These are phyloP conservation scores for Aspergillus pseudotamarii DNA, from an alignment of 2,329 filamentous ascomycete species.

Conservation along the genomic window DNA sequence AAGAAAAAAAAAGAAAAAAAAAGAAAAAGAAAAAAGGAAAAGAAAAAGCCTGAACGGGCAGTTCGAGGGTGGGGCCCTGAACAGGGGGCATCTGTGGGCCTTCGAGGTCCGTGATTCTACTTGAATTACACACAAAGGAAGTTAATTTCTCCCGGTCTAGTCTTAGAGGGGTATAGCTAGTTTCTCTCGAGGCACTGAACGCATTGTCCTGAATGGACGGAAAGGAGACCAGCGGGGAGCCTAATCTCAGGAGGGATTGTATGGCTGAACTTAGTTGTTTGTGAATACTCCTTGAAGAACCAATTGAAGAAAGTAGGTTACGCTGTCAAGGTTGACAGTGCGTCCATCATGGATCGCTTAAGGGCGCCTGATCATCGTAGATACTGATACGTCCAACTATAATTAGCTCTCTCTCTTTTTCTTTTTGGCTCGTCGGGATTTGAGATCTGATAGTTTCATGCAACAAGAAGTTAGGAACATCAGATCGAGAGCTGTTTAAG, in stretches of 20 bases:
- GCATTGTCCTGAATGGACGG: not conserved
- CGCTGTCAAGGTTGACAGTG: not conserved
- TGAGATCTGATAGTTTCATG: constrained; percentile 2
- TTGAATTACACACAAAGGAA: constrained; percentile 1
- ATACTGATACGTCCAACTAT: constrained; percentile 1
- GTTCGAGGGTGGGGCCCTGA: not conserved
- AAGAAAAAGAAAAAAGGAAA: not conserved
- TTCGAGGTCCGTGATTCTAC: not conserved
- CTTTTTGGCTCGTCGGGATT: not conserved
- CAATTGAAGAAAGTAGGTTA: not conserved
- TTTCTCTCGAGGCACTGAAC: not conserved
- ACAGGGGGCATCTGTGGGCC: not conserved
- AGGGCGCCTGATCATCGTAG: not conserved
- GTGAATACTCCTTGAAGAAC: not conserved
- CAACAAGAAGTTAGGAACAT: not conserved
- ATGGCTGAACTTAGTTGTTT: constrained; percentile 2
- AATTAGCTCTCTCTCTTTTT: not conserved
- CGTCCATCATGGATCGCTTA: not conserved
- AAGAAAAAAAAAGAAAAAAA: constrained; percentile 1
- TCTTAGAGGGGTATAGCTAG: not conserved
- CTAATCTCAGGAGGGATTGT: not conserved
- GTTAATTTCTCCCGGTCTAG: not conserved
- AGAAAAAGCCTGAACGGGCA: constrained; percentile 1
- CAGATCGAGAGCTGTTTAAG: not conserved
- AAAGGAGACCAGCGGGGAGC: not conserved